phyloP scores from a whole-genome alignment of 306 rosid species.

The Dryas drummondii region DNA sequence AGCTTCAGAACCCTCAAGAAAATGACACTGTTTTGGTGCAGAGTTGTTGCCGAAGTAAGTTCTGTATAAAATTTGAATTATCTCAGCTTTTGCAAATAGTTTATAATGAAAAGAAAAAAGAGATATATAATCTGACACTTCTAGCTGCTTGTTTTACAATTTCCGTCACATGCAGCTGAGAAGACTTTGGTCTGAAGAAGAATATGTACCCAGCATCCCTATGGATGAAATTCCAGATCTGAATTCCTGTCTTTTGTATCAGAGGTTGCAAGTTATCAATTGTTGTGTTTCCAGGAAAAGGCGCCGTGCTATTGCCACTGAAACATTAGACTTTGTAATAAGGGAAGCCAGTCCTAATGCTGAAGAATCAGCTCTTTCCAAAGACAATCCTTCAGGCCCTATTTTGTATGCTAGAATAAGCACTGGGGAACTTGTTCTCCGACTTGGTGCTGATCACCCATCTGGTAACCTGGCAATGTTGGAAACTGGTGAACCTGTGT shows the following conservation, averaged over 20 bases:
- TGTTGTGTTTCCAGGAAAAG: slow-evolving; percentile 90
- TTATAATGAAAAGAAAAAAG: slow-evolving; percentile 14
- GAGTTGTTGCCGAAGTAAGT: slow-evolving; percentile 80
- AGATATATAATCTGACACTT: not conserved
- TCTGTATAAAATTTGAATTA: slow-evolving; percentile 28
- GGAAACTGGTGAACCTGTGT: slow-evolving; percentile 96
- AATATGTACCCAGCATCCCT: slow-evolving; percentile 68
- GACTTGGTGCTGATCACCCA: slow-evolving; percentile 72
- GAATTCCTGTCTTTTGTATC: slow-evolving; percentile 79
- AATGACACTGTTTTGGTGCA: slow-evolving; percentile 89
- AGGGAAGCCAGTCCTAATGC: slow-evolving; percentile 55
- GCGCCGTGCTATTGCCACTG: slow-evolving; percentile 62
- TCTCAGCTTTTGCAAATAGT: slow-evolving; percentile 18
- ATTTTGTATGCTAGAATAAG: slow-evolving; percentile 66
- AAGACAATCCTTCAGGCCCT: slow-evolving; percentile 43
- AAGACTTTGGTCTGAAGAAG: slow-evolving; percentile 75
- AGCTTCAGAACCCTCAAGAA: slow-evolving; percentile 66
- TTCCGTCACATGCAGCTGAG: slow-evolving; percentile 60
- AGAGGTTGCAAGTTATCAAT: slow-evolving; percentile 85
- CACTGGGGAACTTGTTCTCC: slow-evolving; percentile 81
- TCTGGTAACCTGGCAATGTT: slow-evolving; percentile 66
- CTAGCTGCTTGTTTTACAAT: slow-evolving; percentile 11
- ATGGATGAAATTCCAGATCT: slow-evolving; percentile 85
- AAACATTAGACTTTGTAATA: slow-evolving; percentile 65
- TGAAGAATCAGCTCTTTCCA: slow-evolving; percentile 38